A percentile compares a stretch with the other conserved stretches of the same genome.
These are phyloP conservation scores for Sclerotinia nivalis DNA, from an alignment of 2,329 filamentous ascomycete genomes.

Conservation along the genomic window DNA sequence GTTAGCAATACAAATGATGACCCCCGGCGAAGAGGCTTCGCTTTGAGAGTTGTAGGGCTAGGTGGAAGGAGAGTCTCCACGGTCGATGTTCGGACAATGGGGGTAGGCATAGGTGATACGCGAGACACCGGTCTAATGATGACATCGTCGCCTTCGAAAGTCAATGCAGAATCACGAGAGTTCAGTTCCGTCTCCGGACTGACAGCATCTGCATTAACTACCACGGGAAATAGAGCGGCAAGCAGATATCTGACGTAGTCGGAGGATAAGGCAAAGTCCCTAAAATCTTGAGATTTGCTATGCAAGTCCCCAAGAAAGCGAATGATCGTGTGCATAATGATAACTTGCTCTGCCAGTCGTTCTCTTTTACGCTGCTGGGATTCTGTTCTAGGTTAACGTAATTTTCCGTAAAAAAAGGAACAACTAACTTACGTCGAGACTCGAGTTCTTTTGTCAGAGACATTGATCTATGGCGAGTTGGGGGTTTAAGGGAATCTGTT, in stretches of 20 bases:
- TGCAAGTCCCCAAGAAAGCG: conserved; percentile 80
- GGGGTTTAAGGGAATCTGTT: conserved; percentile 23
- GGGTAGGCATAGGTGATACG: conserved; percentile 60
- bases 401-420: neutral
- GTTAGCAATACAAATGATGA: conserved; percentile 92
- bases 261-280: conserved; percentile 77
- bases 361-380: conserved; percentile 49
- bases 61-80: conserved; percentile 52
- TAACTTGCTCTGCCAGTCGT: conserved; percentile 57
- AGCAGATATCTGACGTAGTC: conserved; percentile 81
- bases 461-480: conserved; percentile 55
- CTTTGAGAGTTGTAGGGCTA: conserved; percentile 47
- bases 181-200: conserved; percentile 84
- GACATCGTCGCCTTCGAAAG: conserved; percentile 82
- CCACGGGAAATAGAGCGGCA: conserved; percentile 78
- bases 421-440: conserved; percentile 49
- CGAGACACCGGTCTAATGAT: conserved; percentile 61
- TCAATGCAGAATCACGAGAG: conserved; percentile 76
- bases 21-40: conserved; percentile 70
- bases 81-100: conserved; percentile 73
- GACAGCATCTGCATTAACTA: conserved; percentile 83
- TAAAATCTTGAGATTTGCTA: conserved; percentile 71
- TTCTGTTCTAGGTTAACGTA: conserved; percentile 37
- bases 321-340: conserved; percentile 73
- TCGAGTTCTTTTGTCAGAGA: conserved; percentile 63